A percentile compares a stretch with the other conserved stretches of the same genome.
These are phyloP conservation scores for Debaryomycetaceae sp. DNA, from an alignment of 1,139 yeast species.

Conservation along the genomic window DNA sequence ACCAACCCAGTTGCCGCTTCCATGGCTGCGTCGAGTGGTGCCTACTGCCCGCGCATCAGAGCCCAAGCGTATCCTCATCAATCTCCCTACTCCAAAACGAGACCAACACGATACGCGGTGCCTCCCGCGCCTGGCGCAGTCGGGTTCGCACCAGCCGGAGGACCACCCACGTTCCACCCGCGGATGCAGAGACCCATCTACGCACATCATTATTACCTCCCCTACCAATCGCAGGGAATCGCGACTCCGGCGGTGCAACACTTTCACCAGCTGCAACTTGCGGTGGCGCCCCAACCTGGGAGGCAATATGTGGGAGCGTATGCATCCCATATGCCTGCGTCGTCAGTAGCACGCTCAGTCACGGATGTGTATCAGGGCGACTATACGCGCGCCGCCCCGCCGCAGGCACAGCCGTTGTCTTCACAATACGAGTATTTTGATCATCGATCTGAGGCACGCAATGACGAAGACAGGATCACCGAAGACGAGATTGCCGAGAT, in stretches of 20 bases:
- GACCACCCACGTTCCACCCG: too few relatives aligned
- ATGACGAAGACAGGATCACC: slow-evolving; percentile 33
- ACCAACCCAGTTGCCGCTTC: slow-evolving; percentile 2
- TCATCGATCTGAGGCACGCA: slow-evolving; percentile 6
- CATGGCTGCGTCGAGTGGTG: too few relatives aligned
- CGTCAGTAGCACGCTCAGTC: slow-evolving; percentile 18
- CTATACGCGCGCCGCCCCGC: slow-evolving; percentile 45
- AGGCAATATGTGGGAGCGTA: too few relatives aligned
- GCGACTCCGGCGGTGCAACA: background rate
- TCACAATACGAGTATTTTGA: slow-evolving; percentile 48
- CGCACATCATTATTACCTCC: slow-evolving; percentile 4
- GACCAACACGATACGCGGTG: too few relatives aligned
- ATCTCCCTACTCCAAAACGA: too few relatives aligned
- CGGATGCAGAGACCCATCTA: background rate
- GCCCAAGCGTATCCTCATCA: too few relatives aligned
- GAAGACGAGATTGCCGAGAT: slow-evolving; percentile 37
- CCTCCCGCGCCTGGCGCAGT: too few relatives aligned
- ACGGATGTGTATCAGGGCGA: slow-evolving; percentile 52
- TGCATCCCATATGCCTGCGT: too few relatives aligned
- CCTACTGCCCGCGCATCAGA: too few relatives aligned
- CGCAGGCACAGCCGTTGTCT: slow-evolving; percentile 51
- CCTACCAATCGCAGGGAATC: slow-evolving; percentile 1
- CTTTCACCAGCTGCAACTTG: slow-evolving; percentile 2
- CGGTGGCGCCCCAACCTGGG: too few relatives aligned
- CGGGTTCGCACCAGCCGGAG: too few relatives aligned